Evolutionary conservation across 495 filamentous ascomycete species (phyloP).

Genomic region (Durotheca rogersii): DNA sequence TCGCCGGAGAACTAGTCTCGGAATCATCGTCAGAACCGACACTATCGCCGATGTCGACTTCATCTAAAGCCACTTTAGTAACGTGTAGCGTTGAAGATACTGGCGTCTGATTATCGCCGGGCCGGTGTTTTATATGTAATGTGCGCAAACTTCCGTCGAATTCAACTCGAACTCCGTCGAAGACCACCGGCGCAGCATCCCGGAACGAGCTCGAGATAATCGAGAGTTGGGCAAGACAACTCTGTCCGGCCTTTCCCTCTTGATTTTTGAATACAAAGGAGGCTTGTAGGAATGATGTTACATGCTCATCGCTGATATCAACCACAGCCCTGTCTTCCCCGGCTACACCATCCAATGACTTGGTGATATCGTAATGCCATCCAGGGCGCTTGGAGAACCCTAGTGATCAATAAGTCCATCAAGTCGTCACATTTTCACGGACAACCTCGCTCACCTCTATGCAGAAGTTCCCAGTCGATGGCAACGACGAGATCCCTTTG

Average conservation of each 20-base stretch:
- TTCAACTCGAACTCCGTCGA: constrained; percentile 63
- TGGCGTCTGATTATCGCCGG: constrained; percentile 1
- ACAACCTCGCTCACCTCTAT: constrained; percentile 54
- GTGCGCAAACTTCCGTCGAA: constrained; percentile 70
- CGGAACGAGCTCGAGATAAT: constrained; percentile 68
- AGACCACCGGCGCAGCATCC: constrained; percentile 60
- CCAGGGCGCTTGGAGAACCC: constrained; percentile 60
- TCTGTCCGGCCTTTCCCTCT: constrained; percentile 83
- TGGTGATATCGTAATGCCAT: constrained; percentile 74
- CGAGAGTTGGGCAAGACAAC: constrained; percentile 67
- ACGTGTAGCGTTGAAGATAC: constrained; percentile 17
- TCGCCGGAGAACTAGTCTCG: constrained; percentile 11
- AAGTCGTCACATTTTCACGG: constrained; percentile 10
- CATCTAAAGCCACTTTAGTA: constrained; percentile 32
- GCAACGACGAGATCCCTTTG: constrained; percentile 66
- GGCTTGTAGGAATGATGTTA: constrained; percentile 68
- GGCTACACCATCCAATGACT: constrained; percentile 60
- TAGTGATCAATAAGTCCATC: constrained; percentile 31
- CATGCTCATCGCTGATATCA: constrained; percentile 64
- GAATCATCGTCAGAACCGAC: constrained; percentile 21
- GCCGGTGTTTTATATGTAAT: constrained; percentile 48
- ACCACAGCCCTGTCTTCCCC: constrained; percentile 61
- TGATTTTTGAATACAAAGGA: constrained; percentile 71
- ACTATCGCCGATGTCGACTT: constrained; percentile 22
- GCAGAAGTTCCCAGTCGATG: constrained; percentile 84